Base-by-base conservation (phyloP, 352 stramenopile species). In the Globisporangium acanthophoron region DNA sequence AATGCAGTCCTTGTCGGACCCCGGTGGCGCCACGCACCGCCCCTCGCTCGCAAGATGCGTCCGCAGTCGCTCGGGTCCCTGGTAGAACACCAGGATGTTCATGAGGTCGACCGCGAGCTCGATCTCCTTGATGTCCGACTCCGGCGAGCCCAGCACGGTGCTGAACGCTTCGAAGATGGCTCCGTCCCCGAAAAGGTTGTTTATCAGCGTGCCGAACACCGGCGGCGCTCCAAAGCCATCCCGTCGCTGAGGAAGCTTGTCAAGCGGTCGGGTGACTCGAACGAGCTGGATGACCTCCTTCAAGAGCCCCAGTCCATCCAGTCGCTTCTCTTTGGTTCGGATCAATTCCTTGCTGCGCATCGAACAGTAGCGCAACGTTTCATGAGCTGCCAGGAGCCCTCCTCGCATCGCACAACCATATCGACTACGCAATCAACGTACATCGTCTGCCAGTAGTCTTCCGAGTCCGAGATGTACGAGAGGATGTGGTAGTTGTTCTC, bases 401-500 rank as follows among this genome's bases (percentile, higher is more conserved):
- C 18, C 20, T 35, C 15, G 6, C 7, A 18, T 43, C 21, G 15
- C 40, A 40, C 21, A 12, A 18, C 4, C 16, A 11, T 35, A 40
- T 33, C 16, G 3, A 21, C 4, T 15, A 51, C 47, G 20, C 39
- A 41, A 15, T 1, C 27, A 8, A 73, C 76, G 55, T 80, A 87
- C 77, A 85, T 79, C 27, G 65, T 20, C 51, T 85, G 70, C 70
- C 77, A 88, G 61, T 92, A 94, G 29, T 77, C 65, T 45, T 90
- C 71, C 18, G 71, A 73, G 56, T 92, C 80, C 13, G 71, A 86
- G 58, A 94, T 83, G 54, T 90, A 94, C 47, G 80, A 79, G 29
- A 94, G 63, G 45, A 94, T 94, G 58, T 85, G 64, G 59, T 78
- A 92, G 59, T 90, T 94, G 70, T 94, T 92, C 54, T 94, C 85